Base-by-base conservation (phyloP, 495 filamentous ascomycete genomes). In the Annulohypoxylon maeteangense region DNA sequence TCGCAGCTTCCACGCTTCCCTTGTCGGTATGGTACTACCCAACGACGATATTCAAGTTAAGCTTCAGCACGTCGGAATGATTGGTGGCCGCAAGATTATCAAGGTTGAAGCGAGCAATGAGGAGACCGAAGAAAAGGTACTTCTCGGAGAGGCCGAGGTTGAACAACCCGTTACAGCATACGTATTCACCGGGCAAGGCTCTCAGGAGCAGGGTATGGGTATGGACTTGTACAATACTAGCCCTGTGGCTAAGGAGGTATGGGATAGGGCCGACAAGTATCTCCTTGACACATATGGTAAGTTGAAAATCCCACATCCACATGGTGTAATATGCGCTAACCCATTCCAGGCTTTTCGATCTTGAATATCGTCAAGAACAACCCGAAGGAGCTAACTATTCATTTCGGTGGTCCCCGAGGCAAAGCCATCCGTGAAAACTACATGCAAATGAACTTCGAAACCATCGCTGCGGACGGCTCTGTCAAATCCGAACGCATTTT, bases 391-490 rank as follows among this genome's bases (percentile, higher is more conserved):
- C 88, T 99, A 66, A 99, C 96, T 2, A 93, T 99, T 67, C 91
- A 99, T 84, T 99, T 99, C 75, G 95, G 96, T 80, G 95, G 95
- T 65, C 93, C 95, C 66, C 91, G 93, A 29, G 95, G 95, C 72
- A 98, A 98, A 82, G 93, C 94, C 34, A 99, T 99, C 68, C 92
- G 96, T 62, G 89, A 96, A 76, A 98, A 98, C 80, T 99, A 99
- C 86, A 98, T 98, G 93, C 89, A 94, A 29, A 99, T 99, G 95
- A 98, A 96, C 65, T 98, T 98, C 82, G 96, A 99, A 83, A 93
- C 94, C 4, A 93, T 99, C 36, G 90, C 90, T 48, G 84, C 92
- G 6, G 95, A 99, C 76, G 95, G 95, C 7, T 87, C 88, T 4
- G 91, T 95, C 82, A 98, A 97, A 81, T 97, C 96, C 1, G 95